phyloP scores from a whole-genome alignment of 352 stramenopile genomes.

The Pythium diclinum region DNA sequence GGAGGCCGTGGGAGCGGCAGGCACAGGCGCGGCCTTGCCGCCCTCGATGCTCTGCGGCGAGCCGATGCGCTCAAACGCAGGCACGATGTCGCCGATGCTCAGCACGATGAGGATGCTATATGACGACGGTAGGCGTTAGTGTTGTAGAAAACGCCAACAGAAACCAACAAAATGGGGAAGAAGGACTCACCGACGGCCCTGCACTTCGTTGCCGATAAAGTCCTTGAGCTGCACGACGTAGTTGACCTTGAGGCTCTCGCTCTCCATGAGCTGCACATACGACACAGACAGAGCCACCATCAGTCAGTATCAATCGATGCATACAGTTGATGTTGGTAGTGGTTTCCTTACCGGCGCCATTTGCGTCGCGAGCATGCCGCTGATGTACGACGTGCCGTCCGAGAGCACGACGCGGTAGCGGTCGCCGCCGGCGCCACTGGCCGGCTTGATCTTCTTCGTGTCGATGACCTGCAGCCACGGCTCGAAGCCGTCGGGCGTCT shows the following conservation, averaged over 20 bases:
- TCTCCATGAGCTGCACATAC: slow-evolving; percentile 70
- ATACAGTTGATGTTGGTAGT: not conserved
- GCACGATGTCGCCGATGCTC: slow-evolving; percentile 74
- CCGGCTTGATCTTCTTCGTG: slow-evolving; percentile 86
- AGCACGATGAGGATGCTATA: slow-evolving; percentile 82
- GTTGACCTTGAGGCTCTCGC: slow-evolving; percentile 75
- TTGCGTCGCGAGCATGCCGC: slow-evolving; percentile 84
- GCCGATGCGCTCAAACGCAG: slow-evolving; percentile 72
- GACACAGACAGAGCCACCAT: not conserved
- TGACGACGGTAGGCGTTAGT: too few relatives aligned
- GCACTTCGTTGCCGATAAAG: slow-evolving; percentile 80
- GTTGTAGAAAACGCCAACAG: not conserved
- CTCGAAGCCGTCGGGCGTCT: slow-evolving; percentile 81
- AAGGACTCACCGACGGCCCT: slow-evolving; percentile 50
- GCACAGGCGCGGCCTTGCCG: slow-evolving; percentile 36
- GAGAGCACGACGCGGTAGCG: slow-evolving; percentile 83
- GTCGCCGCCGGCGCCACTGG: slow-evolving; percentile 65
- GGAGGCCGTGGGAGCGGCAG: not conserved
- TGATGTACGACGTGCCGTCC: slow-evolving; percentile 78
- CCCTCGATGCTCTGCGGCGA: slow-evolving; percentile 75
- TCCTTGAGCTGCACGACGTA: slow-evolving; percentile 86
- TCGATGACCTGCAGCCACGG: slow-evolving; percentile 87
- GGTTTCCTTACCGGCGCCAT: slow-evolving; percentile 50
- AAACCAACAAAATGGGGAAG: not conserved
- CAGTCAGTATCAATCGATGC: not conserved